Evolutionary conservation across 164 flowering plant genomes (phyloP).

Genomic region (Tinospora cordifolia): DNA sequence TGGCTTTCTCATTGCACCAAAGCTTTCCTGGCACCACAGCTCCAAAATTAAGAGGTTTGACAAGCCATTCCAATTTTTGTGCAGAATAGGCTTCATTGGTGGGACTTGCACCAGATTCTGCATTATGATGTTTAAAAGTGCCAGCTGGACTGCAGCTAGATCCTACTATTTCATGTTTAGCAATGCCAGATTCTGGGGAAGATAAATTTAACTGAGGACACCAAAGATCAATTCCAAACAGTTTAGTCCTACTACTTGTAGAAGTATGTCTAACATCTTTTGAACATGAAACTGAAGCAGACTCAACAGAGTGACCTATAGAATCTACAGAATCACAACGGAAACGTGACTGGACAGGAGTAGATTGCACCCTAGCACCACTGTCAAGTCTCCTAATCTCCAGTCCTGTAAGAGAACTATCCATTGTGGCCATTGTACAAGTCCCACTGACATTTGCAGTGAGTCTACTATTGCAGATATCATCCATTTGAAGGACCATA

Average conservation of each 20-base stretch:
- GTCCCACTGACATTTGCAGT: slow-evolving; percentile 5
- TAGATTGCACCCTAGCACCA: slow-evolving; percentile 1
- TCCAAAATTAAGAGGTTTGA: slow-evolving; percentile 52
- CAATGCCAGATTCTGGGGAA: slow-evolving; percentile 4
- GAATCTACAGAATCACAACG: slow-evolving; percentile 7
- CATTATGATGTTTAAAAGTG: slow-evolving; percentile 14
- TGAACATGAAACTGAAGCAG: slow-evolving; percentile 13
- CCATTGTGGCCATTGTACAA: slow-evolving; percentile 1
- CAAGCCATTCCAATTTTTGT: slow-evolving; percentile 17
- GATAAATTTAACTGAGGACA: slow-evolving; percentile 14
- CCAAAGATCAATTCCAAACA: slow-evolving; percentile 36
- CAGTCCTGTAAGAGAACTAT: slow-evolving; percentile 12
- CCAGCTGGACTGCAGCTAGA: neutral
- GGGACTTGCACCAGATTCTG: slow-evolving; percentile 2
- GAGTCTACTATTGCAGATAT: slow-evolving; percentile 10
- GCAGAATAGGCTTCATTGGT: slow-evolving; percentile 6
- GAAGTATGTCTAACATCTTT: slow-evolving; percentile 11
- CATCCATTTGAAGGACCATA: slow-evolving; percentile 6
- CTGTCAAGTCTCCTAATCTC: slow-evolving; percentile 12
- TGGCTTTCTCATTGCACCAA: slow-evolving; percentile 55
- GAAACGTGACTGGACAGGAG: slow-evolving; percentile 3
- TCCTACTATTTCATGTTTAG: neutral
- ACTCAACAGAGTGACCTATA: slow-evolving; percentile 6
- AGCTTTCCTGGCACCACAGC: slow-evolving; percentile 36
- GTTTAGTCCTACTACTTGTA: slow-evolving; percentile 17